Evolutionary conservation across 192 early-diverging fungal genomes (phyloP), one percentile per base, ranked within the genome.

Genomic region (Physocladia obscura): DNA sequence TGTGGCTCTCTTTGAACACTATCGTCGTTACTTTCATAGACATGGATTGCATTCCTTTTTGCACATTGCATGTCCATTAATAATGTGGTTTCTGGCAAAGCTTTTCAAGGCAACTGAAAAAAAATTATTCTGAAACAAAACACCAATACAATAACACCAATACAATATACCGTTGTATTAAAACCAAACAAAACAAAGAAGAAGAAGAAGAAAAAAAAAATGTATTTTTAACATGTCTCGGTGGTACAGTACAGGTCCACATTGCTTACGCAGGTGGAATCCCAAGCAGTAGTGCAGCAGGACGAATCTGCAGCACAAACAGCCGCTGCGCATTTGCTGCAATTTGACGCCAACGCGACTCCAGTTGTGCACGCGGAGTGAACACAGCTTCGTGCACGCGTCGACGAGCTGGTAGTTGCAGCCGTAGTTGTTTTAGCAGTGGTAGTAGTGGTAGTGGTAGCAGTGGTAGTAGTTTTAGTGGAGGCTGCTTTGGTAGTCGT

Each of bases 231-330:
- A n/a, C n/a, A n/a, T n/a, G n/a, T n/a, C n/a, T n/a, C n/a, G n/a
- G n/a, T 70, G 63, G 21, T 13, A 22, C 67, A 64, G 67, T 70
- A 64, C 22, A 29, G 24, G 31, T 11, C 36, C 1, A 57, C 67
- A 21, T 69, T 36, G 36, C 17, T n/a, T 13, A 69, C 58, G 69
- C 50, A 69, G 29, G 15, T 64, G 63, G 8, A 31, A 37, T 68
- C 62, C 50, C 50, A 69, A 19, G 11, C 29, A 30, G 29, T 64
- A n/a, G 21, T 27, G 32, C 67, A 69, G 29, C 67, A 69, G 34
- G 31, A 69, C 13, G 37, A 63, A 32, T 64, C 67, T 21, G 17
- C n/a, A 19, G 47, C 69, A 27, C 57, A 69, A 67, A 71, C 31
- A 15, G 69, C 57, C 17, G n/a, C 69, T 52, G 29, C 47, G 39